Evolutionary conservation across 1,139 yeast species (phyloP).

Genomic region (Spathaspora sp.): DNA sequence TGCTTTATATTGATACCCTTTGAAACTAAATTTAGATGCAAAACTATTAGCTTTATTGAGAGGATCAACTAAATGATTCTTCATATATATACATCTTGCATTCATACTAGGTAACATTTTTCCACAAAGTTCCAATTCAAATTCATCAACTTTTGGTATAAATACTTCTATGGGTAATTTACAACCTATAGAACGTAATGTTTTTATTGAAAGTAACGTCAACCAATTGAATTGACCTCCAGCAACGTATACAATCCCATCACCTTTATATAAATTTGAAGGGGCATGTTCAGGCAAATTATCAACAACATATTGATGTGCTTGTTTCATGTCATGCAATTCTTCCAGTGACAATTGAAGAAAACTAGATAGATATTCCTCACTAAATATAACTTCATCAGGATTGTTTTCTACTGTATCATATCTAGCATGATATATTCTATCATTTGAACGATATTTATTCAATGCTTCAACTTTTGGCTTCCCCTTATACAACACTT

Average conservation of each 20-base stretch:
- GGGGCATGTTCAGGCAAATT: slow-evolving; percentile 43
- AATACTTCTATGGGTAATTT: slow-evolving; percentile 74
- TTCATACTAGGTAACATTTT: slow-evolving; percentile 61
- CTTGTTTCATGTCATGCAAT: slow-evolving; percentile 33
- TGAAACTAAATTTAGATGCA: slow-evolving; percentile 43
- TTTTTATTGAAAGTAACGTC: slow-evolving; percentile 62
- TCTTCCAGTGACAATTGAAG: slow-evolving; percentile 52
- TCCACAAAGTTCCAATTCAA: slow-evolving; percentile 67
- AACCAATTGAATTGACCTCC: slow-evolving; percentile 64
- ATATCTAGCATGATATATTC: slow-evolving; percentile 52
- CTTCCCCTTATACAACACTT: slow-evolving; percentile 34
- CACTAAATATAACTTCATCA: slow-evolving; percentile 13
- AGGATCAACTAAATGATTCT: slow-evolving; percentile 42
- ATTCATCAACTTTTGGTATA: slow-evolving; percentile 68
- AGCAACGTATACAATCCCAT: slow-evolving; percentile 81
- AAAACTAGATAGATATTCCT: slow-evolving; percentile 52
- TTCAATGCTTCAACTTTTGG: slow-evolving; percentile 29
- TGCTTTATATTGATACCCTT: slow-evolving; percentile 79
- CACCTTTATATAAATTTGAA: slow-evolving; percentile 52
- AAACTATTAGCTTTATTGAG: slow-evolving; percentile 12
- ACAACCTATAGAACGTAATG: slow-evolving; percentile 63
- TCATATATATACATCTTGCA: slow-evolving; percentile 67
- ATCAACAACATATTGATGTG: slow-evolving; percentile 55
- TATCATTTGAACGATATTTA: slow-evolving; percentile 34
- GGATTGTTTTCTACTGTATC: slow-evolving; percentile 30